A percentile compares a stretch with the other conserved stretches of the same genome.
Evolutionary conservation across 2,329 filamentous ascomycete genomes (phyloP).

Genomic region (Colletotrichum sp.): DNA sequence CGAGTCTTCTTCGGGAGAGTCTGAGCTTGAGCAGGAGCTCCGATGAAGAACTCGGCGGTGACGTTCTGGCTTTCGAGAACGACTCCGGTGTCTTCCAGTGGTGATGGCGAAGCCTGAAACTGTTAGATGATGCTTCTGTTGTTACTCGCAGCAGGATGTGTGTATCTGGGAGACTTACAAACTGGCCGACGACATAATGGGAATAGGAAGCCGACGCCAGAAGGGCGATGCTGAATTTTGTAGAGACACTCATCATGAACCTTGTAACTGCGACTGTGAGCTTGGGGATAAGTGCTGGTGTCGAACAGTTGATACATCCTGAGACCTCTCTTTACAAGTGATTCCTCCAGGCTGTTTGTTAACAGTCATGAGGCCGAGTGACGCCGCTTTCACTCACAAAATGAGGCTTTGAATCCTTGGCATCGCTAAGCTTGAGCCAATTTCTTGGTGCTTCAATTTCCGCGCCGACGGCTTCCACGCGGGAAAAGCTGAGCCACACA

Average conservation of each 20-base stretch:
- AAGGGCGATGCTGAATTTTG: not conserved
- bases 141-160: too few species aligned
- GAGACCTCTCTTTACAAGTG: not conserved
- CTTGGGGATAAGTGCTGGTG: rapidly evolving
- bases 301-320: rapidly evolving
- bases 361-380: too few species aligned
- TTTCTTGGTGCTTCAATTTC: not conserved
- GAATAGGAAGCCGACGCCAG: not conserved
- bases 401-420: not conserved
- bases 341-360: not conserved
- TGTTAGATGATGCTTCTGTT: not conserved
- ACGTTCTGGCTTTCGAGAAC: not conserved
- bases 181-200: rapidly evolving
- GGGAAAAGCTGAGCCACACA: not conserved
- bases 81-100: not conserved
- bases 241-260: not conserved
- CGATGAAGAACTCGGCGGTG: not conserved
- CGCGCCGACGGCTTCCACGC: not conserved
- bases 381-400: not conserved
- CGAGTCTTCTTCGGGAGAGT: not conserved
- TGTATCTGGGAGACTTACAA: not conserved
- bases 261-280: not conserved
- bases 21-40: not conserved
- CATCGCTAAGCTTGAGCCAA: not conserved
- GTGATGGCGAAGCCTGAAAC: not conserved